Evolutionary conservation across 441 rosid species (phyloP), one percentile per base, ranked within the genome.

Genomic region (Pelargonium australe): DNA sequence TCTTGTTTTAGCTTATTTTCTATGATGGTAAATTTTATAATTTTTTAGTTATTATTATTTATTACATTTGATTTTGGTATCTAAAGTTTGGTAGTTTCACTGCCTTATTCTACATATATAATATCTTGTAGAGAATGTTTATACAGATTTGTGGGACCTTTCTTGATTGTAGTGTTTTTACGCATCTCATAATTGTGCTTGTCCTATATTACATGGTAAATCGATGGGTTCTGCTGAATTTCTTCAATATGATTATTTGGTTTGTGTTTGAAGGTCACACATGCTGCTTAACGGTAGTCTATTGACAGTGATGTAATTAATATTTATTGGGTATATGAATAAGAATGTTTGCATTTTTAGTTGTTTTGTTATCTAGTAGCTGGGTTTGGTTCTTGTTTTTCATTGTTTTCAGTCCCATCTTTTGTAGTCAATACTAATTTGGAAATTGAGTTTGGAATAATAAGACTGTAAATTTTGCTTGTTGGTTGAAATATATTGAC

Each of bases 401-500:
- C 25, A 1, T 55, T 55, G 16, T 55, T 55, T 19, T 57, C 2
- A 28, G 34, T 28, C 20, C 63, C 10, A 8, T 19, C 28, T 57
- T 57, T 57, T 57, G 16, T 49, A 12, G 55, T 12, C 55, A 49
- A 49, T n/a, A n/a, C 63, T 57, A 8, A 57, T 57, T 20, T 19
- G 13, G 4, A 57, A 57, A 57, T 57, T 57, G 28, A 53, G 60
- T 53, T 53, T 14, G 60, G 20, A 1, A 19, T 19, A 28, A 28
- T 28, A 28, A 28, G 31, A 9, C 4, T 55, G 61, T 16, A 11
- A 19, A 17, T 25, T 19, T 57, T 57, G 20, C 63, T 57, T 19
- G 63, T 19, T 12, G 13, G 10, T 57, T 63, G 65, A 63, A 63
- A 7, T 63, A 13, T 31, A 63, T 28, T 63, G 40, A 34, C 65